These are phyloP conservation scores for Hanseniaspora lindneri DNA, from an alignment of 805 yeast genomes.

Conservation along the genomic window DNA sequence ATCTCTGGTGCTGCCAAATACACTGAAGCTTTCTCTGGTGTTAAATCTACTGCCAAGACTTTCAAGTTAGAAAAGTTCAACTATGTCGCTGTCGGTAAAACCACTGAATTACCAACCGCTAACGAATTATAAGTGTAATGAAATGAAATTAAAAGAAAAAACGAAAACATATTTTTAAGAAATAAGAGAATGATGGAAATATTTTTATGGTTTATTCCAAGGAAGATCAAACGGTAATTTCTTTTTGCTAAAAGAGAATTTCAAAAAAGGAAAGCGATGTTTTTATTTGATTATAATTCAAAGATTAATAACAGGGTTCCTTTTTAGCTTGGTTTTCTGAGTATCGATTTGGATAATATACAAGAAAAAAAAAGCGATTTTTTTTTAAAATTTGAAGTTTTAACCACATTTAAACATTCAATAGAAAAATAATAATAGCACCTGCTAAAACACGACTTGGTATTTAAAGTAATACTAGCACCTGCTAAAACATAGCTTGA, in stretches of 20 bases:
- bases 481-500: no score
- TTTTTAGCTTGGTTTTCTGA: no score
- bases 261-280: neutral
- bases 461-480: no score
- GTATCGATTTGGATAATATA: no score
- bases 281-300: neutral
- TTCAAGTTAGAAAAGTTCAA: slow-evolving; percentile 53
- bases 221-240: neutral
- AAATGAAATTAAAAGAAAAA: neutral
- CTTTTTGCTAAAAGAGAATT: neutral
- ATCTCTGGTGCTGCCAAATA: slow-evolving; percentile 49
- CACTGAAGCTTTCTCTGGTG: slow-evolving; percentile 35
- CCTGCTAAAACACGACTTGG: no score
- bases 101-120: slow-evolving; percentile 72
- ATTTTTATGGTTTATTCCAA: neutral
- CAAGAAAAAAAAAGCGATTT: no score
- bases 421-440: neutral
- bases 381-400: neutral
- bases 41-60: slow-evolving; percentile 32
- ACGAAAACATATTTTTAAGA: neutral
- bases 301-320: neutral
- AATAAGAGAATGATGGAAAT: neutral
- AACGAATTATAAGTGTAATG: slow-evolving; percentile 57
- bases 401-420: neutral
- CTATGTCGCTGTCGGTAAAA: slow-evolving; percentile 83